Evolutionary conservation across 1,284 basidiomycete genomes (phyloP), one percentile per base, ranked within the genome.

Genomic region (Erythrobasidium hasegawianum): DNA sequence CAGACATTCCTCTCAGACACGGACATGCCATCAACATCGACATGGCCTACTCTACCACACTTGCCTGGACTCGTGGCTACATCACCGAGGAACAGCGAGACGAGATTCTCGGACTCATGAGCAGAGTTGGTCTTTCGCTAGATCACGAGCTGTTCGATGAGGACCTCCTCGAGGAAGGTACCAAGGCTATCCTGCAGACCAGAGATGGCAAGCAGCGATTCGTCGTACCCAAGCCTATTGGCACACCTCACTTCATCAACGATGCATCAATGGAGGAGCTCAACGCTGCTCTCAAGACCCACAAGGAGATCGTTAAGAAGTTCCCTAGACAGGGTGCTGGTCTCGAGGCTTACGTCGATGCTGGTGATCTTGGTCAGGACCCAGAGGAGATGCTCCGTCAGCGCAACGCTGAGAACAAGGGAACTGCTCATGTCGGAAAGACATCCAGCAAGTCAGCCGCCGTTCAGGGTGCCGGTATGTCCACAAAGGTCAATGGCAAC

Each of bases 151-250:
- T 75, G 55, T 77, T 80, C 69, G 75, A 76, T 68, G 74, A 78
- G 54, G 74, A 76, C 69, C 71, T 80, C 24, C 74, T 80, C 47
- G 71, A 72, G 55, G 70, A 75, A 38, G 76, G 74, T 53, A 77
- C 78, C 55, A 76, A 77, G 66, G 79, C 79, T 20, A 80, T 80
- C 76, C 75, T 76, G 72, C 79, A 80, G 72, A 80, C 79, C 14
- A 78, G 79, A 69, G 78, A 80, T 69, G 78, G 78, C 70, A 77
- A 78, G 71, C 79, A 80, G 73, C 74, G 79, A 65, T 79, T 80
- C 71, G 79, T 77, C 14, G 75, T 80, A 11, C 78, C 79, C 65
- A 74, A 77, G 67, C 76, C 77, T 20, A 74, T 79, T 56, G 79
- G 79, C 62, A 76, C 78, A 68, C 79, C 78, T 68, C 64, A 75